Evolutionary conservation across 108 stramenopile species (phyloP).

Genomic region (Cylindrotheca fusiformis): DNA sequence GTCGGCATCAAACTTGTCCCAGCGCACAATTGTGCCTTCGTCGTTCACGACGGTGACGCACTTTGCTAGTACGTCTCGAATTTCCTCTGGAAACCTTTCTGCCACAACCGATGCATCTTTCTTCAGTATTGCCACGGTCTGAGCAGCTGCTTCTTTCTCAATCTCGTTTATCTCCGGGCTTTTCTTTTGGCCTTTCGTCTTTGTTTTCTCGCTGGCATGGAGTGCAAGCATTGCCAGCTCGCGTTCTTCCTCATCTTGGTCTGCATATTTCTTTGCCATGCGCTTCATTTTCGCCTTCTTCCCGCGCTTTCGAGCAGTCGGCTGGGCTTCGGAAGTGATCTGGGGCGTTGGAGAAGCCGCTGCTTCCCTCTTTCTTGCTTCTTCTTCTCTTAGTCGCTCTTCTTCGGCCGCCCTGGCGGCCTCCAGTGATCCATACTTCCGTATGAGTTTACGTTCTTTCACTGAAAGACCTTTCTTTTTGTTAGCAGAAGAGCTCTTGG

Average conservation of each 20-base stretch:
- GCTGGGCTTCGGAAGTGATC: not conserved
- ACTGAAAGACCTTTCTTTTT: conserved; percentile 76
- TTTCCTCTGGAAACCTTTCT: conserved; percentile 46
- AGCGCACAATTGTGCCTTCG: conserved; percentile 49
- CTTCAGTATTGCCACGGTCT: conserved; percentile 63
- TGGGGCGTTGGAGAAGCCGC: not conserved
- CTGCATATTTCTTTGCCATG: conserved; percentile 82
- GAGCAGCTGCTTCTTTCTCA: conserved; percentile 66
- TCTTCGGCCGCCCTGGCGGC: conserved; percentile 48
- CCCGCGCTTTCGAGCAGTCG: conserved; percentile 41
- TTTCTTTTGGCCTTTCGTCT: conserved; percentile 42
- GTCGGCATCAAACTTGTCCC: conserved; percentile 87
- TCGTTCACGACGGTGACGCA: conserved; percentile 55
- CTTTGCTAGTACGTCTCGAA: conserved; percentile 48
- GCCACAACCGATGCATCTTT: conserved; percentile 61
- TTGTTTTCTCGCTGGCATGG: conserved; percentile 75
- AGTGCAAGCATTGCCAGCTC: conserved; percentile 89
- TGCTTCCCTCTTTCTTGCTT: conserved; percentile 25
- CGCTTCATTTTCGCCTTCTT: conserved; percentile 69
- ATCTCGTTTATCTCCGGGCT: conserved; percentile 35
- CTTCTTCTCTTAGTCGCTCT: conserved; percentile 27
- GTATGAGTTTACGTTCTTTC: conserved; percentile 64
- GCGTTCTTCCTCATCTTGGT: conserved; percentile 97
- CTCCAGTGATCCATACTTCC: conserved; percentile 67
- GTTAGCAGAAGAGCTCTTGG: no score